Conservation (phyloP, 1,284 basidiomycete genomes). For the Rhodofomes roseus region DNA sequence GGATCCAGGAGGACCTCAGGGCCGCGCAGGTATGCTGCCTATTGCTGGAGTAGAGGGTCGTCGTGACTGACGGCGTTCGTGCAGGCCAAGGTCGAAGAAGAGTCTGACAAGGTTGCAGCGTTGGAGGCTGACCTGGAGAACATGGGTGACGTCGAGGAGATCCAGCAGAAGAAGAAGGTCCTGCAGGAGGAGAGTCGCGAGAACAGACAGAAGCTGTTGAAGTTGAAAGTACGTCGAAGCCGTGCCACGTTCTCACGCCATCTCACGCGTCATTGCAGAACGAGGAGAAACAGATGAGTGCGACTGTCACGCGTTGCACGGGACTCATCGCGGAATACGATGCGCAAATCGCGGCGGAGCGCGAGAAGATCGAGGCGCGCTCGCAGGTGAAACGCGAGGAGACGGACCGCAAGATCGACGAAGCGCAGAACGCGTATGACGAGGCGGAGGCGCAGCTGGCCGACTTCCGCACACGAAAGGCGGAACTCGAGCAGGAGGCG, state of each 20-base stretch:
- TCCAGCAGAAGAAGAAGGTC: constrained; percentile 41
- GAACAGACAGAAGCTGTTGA: constrained; percentile 42
- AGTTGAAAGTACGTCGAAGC: constrained; percentile 40
- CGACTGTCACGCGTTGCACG: constrained; percentile 37
- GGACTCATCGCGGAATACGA: constrained; percentile 46
- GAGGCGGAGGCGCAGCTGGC: constrained; percentile 26
- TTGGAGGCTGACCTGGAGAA: constrained; percentile 45
- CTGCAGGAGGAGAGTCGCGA: constrained; percentile 42
- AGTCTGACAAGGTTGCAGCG: constrained; percentile 43
- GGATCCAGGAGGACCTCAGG: constrained; percentile 43
- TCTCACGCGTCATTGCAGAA: constrained; percentile 3
- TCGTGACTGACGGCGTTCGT: neutral
- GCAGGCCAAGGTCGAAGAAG: constrained; percentile 37
- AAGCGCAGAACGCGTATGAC: constrained; percentile 30
- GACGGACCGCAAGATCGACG: constrained; percentile 44
- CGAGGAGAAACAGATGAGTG: constrained; percentile 38
- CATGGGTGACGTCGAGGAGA: constrained; percentile 50
- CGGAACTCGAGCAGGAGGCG: constrained; percentile 32
- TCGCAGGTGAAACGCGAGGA: constrained; percentile 62
- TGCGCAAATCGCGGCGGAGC: constrained; percentile 53
- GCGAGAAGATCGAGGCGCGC: constrained; percentile 49
- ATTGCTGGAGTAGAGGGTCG: neutral
- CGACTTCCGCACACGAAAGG: constrained; percentile 33
- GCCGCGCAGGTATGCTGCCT: constrained; percentile 41
- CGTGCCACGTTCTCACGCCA: neutral